Evolutionary conservation across 805 yeast species (phyloP).

Genomic region (Pichia cabralensis): DNA sequence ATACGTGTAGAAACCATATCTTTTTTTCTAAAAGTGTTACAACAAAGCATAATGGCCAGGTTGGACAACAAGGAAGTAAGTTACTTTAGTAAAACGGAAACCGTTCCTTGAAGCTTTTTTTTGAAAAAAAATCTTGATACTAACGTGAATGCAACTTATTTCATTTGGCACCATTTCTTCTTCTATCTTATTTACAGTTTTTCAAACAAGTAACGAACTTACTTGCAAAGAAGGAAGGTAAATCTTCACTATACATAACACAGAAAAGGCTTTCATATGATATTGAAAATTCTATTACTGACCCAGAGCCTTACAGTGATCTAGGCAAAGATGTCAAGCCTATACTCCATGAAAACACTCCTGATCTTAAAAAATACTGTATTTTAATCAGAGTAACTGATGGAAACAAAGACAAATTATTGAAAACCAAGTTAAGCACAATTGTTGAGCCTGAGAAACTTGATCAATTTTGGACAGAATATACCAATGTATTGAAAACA

Average conservation of each 20-base stretch:
- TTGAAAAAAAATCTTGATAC: background rate
- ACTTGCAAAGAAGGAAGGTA: conserved; percentile 16
- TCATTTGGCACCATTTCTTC: no score
- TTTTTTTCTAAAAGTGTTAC: background rate
- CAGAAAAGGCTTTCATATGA: conserved; percentile 40
- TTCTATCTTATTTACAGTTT: conserved; percentile 18
- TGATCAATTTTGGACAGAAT: conserved; percentile 69
- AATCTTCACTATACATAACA: conserved; percentile 47
- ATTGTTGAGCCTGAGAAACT: conserved; percentile 52
- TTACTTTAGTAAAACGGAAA: no score
- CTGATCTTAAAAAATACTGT: conserved; percentile 30
- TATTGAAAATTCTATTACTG: conserved; percentile 14
- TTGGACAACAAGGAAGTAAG: conserved; percentile 21
- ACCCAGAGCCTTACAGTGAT: conserved; percentile 7
- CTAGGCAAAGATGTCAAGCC: conserved; percentile 11
- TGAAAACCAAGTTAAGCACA: conserved; percentile 59
- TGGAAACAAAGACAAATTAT: conserved; percentile 40
- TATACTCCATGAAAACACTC: conserved; percentile 5
- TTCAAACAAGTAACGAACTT: conserved; percentile 15
- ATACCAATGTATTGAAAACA: conserved; percentile 55
- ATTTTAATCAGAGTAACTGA: conserved; percentile 60
- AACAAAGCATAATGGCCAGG: background rate
- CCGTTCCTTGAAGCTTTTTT: background rate
- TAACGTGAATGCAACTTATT: background rate
- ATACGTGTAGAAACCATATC: no score